A percentile compares a stretch with the other conserved stretches of the same genome.
Conservation (phyloP, 2,329 filamentous ascomycete species). For the Endothia cerciana region DNA sequence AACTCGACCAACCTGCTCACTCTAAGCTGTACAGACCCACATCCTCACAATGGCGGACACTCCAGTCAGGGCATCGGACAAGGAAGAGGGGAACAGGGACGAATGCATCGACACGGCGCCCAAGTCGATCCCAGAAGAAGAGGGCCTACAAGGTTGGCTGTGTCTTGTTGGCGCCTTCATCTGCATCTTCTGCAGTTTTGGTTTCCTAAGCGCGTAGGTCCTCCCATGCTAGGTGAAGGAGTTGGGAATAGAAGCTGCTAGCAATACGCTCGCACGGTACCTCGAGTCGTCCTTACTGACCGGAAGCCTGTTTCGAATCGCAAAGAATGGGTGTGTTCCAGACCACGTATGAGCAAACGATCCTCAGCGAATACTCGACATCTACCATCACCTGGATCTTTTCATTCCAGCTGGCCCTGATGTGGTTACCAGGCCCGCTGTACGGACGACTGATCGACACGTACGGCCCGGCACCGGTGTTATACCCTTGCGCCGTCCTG, state of each 20-base stretch:
- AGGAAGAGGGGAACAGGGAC: too few species aligned
- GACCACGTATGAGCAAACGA: conserved; percentile 29
- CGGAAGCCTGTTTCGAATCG: not conserved
- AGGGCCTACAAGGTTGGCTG: conserved; percentile 27
- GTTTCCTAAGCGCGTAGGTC: conserved; percentile 28
- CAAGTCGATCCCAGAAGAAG: conserved; percentile 26
- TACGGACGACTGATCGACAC: conserved; percentile 33
- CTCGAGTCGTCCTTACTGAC: too few species aligned
- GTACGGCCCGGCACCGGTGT: conserved; percentile 30
- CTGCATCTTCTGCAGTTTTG: conserved; percentile 26
- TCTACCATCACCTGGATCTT: conserved; percentile 33
- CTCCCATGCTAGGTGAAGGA: too few species aligned
- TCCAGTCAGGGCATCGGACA: too few species aligned
- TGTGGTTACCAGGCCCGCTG: conserved; percentile 30
- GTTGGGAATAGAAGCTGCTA: too few species aligned
- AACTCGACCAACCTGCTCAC: too few species aligned
- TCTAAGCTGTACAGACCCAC: too few species aligned
- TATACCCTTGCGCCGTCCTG: conserved; percentile 27
- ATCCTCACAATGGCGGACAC: too few species aligned
- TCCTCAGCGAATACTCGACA: conserved; percentile 28
- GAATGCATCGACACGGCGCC: too few species aligned
- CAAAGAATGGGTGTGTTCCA: conserved; percentile 32
- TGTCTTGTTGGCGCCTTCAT: conserved; percentile 26
- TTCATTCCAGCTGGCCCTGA: conserved; percentile 31
- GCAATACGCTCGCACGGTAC: too few species aligned